Base-by-base conservation (phyloP, 805 yeast species). In the Diddensiella santjacobensis region DNA sequence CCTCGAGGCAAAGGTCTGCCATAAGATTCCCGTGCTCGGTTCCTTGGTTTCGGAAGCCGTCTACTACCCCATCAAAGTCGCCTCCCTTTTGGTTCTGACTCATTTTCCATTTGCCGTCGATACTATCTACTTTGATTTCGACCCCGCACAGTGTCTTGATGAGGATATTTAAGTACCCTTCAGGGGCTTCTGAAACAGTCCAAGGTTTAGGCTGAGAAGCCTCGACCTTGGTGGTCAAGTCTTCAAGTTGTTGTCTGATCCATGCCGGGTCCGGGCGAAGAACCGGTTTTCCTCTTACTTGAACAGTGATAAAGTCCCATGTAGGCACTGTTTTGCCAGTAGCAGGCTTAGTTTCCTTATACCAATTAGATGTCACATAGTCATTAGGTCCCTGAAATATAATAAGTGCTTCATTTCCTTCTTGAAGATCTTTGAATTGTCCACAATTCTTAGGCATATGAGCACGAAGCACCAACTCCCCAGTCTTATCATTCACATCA, bases 271-370 rank as follows among this genome's bases (percentile, higher is more conserved):
- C 79, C 17, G 50, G 45, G 13, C 77, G 59, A 22, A 74, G 51
- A 22, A 51, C 66, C 6, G 82, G 72, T 23, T 61, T 71, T 2
- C 87, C 87, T 48, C 74, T 67, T 38, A 75, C 67, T 57, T 82
- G 85, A 26, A 76, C 80, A 3, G 77, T 64, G 1, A 77, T 79
- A 63, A 74, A 81, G 60, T 78, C 81, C 86, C 86, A 82, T 1
- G 87, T 81, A 15, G 87, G 85, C n/a, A 81, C 87, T 37, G 71
- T 72, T 58, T 79, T 81, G 52, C 79, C 82, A 26, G 82, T 77
- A 42, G 70, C 70, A 41, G 71, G 64, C 64, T 81, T 81, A 18
- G 72, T 69, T n/a, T 52, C 57, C 4, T 79, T 75, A 57, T 82
- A 82, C 73, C 80, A 81, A 13, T 72, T 61, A 1, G 87, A 85